These are phyloP conservation scores for Salicornia ramosissima DNA, from an alignment of 148 eudicot species.

Conservation along the genomic window DNA sequence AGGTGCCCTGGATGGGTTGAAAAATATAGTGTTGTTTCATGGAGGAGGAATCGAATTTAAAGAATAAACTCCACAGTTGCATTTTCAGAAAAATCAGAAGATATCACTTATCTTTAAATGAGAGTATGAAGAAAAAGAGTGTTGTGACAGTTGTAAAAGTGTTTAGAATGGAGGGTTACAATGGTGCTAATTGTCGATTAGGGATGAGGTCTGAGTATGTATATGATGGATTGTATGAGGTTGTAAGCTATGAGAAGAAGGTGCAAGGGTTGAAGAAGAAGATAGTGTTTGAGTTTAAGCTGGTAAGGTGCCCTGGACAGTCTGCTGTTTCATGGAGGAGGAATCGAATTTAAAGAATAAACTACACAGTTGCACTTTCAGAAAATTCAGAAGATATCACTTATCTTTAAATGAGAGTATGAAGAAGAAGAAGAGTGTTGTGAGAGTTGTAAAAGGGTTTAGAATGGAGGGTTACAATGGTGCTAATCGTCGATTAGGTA, in stretches of 20 bases:
- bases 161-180: too few species aligned
- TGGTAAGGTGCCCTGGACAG: constrained; percentile 36
- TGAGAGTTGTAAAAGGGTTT: constrained; percentile 68
- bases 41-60: too few species aligned
- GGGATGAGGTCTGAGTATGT: too few species aligned
- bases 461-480: too few species aligned
- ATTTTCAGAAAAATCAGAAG: too few species aligned
- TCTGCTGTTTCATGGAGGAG: constrained; percentile 8
- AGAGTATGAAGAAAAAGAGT: constrained; percentile 36
- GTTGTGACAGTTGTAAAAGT: constrained; percentile 51
- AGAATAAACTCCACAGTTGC: too few species aligned
- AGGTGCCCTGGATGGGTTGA: too few species aligned
- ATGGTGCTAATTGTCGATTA: too few species aligned
- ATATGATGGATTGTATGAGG: constrained; percentile 55
- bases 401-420: constrained; percentile 50
- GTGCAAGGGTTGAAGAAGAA: constrained; percentile 26
- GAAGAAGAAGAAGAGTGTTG: constrained; percentile 28
- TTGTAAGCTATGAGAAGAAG: constrained; percentile 25
- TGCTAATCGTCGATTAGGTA: too few species aligned
- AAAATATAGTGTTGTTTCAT: too few species aligned
- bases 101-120: constrained; percentile 47
- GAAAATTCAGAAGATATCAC: too few species aligned
- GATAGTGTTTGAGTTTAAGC: constrained; percentile 37
- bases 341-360: background rate
- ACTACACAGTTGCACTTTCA: too few species aligned